These are phyloP conservation scores for Xylaria palmicola DNA, from an alignment of 495 filamentous ascomycete genomes.

Conservation along the genomic window DNA sequence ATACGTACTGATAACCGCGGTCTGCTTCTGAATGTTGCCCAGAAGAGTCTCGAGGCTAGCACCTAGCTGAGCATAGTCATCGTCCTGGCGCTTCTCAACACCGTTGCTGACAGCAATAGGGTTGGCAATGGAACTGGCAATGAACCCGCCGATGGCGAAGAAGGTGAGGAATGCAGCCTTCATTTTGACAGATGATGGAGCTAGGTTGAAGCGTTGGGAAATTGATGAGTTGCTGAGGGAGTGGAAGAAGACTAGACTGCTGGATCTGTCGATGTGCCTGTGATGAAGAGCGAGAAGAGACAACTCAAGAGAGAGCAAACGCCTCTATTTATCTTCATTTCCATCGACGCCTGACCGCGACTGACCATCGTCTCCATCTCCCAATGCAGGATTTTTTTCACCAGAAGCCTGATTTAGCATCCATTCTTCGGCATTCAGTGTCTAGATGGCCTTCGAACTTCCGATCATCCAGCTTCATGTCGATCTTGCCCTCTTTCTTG, in stretches of 20 bases:
- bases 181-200: conserved; percentile 30
- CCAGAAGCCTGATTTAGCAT: not conserved
- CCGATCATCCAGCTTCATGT: not conserved
- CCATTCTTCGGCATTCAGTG: not conserved
- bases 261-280: conserved; percentile 7
- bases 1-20: conserved; percentile 37
- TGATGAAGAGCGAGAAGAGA: conserved; percentile 16
- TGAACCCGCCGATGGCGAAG: conserved; percentile 32
- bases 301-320: not conserved
- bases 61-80: conserved; percentile 19
- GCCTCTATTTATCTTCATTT: conserved; percentile 28
- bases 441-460: not conserved
- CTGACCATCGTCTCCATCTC: not conserved
- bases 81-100: conserved; percentile 33
- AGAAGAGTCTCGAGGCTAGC: conserved; percentile 29
- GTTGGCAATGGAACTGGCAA: conserved; percentile 35
- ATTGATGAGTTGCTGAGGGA: not conserved
- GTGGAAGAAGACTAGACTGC: conserved; percentile 7
- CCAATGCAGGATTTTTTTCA: not conserved
- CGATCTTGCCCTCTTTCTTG: not conserved
- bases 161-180: conserved; percentile 37
- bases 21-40: conserved; percentile 31
- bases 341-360: not conserved
- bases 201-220: not conserved
- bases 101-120: conserved; percentile 24